A percentile compares a stretch with the other conserved stretches of the same genome.
Conservation (phyloP, 2,329 filamentous ascomycete genomes). For the Trichoderma lentiforme region DNA sequence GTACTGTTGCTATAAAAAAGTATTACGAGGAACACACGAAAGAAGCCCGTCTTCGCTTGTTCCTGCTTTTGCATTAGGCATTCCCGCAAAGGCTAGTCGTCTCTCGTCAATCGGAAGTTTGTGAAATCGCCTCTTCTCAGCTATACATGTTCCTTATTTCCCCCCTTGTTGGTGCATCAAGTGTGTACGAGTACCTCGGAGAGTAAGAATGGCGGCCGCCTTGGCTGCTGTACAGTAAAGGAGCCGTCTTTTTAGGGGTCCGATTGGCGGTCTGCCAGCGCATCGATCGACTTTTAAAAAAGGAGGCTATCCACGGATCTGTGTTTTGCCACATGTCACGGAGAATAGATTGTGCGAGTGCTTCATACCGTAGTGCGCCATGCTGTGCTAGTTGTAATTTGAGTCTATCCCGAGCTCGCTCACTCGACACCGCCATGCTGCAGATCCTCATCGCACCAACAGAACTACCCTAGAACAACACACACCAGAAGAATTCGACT, state of each 20-base stretch:
- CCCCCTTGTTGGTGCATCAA: not conserved
- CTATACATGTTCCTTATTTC: not conserved
- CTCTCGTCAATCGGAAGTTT: not conserved
- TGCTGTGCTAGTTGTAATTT: not conserved
- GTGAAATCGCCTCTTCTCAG: not conserved
- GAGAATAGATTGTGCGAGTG: not conserved
- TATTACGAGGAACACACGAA: not conserved
- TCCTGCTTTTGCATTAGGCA: not conserved
- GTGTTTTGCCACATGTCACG: not conserved
- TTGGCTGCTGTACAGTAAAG: not conserved
- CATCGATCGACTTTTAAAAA: not conserved
- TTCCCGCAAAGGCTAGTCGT: not conserved
- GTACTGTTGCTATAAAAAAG: not conserved
- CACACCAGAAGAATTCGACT: not conserved
- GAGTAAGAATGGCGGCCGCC: not conserved
- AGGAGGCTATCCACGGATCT: not conserved
- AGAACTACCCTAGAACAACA: not conserved
- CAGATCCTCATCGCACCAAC: not conserved
- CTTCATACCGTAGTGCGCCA: not conserved
- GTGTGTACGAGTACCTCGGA: not conserved
- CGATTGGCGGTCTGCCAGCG: conserved; percentile 8
- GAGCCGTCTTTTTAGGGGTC: not conserved
- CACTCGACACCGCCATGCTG: not conserved
- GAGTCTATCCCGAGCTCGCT: not conserved
- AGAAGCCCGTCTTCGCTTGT: not conserved